Evolutionary conservation across 495 filamentous ascomycete species (phyloP), one percentile per base, ranked within the genome.

Genomic region (Penicillium argentinense): DNA sequence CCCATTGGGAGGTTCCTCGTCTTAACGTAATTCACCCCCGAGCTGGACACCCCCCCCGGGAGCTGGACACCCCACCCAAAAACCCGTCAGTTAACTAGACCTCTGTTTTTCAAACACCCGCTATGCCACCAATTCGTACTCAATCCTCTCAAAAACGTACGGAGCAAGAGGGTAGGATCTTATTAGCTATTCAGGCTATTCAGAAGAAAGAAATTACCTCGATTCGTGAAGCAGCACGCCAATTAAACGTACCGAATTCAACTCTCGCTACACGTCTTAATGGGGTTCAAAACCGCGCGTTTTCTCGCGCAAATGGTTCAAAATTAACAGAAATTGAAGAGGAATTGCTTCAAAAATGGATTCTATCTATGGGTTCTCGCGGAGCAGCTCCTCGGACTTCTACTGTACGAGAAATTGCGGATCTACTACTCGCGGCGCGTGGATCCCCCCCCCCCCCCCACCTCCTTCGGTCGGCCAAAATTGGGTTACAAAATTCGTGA

Each of bases 91-190:
- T 23, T 39, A 39, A 5, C 9, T 4, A 41, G 27, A 3, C 24
- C 12, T 5, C 25, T 17, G 11, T 5, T 18, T 9, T 45, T 39
- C 43, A 46, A 29, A 32, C 33, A 38, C 23, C 43, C 24, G 39
- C 23, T 23, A 48, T 48, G 45, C 27, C 45, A 48, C 45, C 37
- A 40, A 48, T 25, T 13, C 26, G 27, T 16, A 5, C 36, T 22
- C 17, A 40, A 41, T 17, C 21, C 2, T 2, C 22, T 1, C 28
- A 16, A 48, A 17, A 48, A 13, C 24, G 5, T 1, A 17, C 19
- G 3, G 22, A 41, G 5, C 27, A 48, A 24, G 45, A 41, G 37
- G 45, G 46, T 16, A 33, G 36, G 11, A 26, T 49, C 16, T 23
- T 27, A 42, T 17, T 42, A 27, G 39, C 32, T 24, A 24, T 42